These are phyloP conservation scores for Scutellaria minor DNA, from an alignment of 257 asterid species.

Conservation along the genomic window DNA sequence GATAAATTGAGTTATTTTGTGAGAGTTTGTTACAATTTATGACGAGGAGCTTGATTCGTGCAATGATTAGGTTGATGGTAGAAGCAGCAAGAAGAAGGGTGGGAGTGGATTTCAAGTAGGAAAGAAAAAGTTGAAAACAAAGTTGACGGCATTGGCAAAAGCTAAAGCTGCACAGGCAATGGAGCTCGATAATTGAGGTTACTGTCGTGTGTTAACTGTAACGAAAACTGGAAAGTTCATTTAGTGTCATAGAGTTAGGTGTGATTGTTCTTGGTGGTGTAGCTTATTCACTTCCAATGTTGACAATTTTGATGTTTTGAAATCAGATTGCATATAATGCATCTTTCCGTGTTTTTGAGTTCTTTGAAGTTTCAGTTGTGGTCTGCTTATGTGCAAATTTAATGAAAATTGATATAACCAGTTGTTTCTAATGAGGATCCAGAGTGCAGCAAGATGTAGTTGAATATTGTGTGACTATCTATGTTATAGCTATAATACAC, in stretches of 20 bases:
- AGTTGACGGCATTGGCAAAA: constrained; percentile 83
- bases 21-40: not conserved
- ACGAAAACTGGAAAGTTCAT: not conserved
- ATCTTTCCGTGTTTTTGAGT: constrained; percentile 6
- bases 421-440: not conserved
- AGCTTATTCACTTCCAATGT: constrained; percentile 12
- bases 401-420: not conserved
- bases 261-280: constrained; percentile 22
- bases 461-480: not conserved
- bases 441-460: not conserved
- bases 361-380: constrained; percentile 12
- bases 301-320: constrained; percentile 17
- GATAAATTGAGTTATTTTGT: not conserved
- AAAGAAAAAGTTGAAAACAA: constrained; percentile 87
- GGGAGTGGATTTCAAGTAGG: constrained; percentile 87
- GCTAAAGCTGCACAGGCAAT: constrained; percentile 99
- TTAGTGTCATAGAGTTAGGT: constrained; percentile 16
- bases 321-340: constrained; percentile 21
- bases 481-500: not conserved
- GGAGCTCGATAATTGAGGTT: constrained; percentile 84
- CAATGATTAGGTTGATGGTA: constrained; percentile 79
- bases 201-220: constrained; percentile 11
- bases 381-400: not conserved
- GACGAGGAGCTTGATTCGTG: constrained; percentile 23
- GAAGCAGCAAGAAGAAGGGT: constrained; percentile 69